A percentile compares a stretch with the other conserved stretches of the same genome.
Conservation (phyloP, 1,284 basidiomycete genomes). For the Schizopora paradoxa region DNA sequence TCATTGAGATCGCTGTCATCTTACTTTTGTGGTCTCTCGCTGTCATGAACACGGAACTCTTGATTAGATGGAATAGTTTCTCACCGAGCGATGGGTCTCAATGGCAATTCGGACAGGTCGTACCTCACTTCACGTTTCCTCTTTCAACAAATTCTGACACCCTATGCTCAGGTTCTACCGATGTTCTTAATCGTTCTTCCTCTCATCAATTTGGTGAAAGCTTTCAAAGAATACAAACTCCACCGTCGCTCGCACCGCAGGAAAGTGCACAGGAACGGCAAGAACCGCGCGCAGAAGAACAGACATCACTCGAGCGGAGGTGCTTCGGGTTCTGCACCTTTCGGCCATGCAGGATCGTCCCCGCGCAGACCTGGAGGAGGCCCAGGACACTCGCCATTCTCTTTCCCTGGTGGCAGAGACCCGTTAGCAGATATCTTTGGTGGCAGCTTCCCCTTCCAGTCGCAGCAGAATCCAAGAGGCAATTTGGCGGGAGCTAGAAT, state of each 20-base stretch:
- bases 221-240: conserved; percentile 14
- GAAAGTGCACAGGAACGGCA: conserved; percentile 7
- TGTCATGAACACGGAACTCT: conserved; percentile 27
- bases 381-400: too few species aligned
- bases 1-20: conserved; percentile 20
- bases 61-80: conserved; percentile 26
- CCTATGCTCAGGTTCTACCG: conserved; percentile 15
- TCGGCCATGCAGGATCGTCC: too few species aligned
- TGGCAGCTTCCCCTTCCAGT: too few species aligned
- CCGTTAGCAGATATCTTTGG: too few species aligned
- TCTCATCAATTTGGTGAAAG: conserved; percentile 13
- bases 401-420: too few species aligned
- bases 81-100: conserved; percentile 12
- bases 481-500: too few species aligned
- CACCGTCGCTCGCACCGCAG: conserved; percentile 2
- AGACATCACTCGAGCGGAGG: too few species aligned
- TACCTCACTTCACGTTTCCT: neutral
- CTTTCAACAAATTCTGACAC: neutral
- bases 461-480: too few species aligned
- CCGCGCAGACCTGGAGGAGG: too few species aligned
- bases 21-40: conserved; percentile 22
- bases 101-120: conserved; percentile 28
- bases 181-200: conserved; percentile 19
- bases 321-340: too few species aligned
- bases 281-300: neutral